Evolutionary conservation across 208 protist species (phyloP), one percentile per base, ranked within the genome.

Genomic region (Trypanosoma platydactyli): DNA sequence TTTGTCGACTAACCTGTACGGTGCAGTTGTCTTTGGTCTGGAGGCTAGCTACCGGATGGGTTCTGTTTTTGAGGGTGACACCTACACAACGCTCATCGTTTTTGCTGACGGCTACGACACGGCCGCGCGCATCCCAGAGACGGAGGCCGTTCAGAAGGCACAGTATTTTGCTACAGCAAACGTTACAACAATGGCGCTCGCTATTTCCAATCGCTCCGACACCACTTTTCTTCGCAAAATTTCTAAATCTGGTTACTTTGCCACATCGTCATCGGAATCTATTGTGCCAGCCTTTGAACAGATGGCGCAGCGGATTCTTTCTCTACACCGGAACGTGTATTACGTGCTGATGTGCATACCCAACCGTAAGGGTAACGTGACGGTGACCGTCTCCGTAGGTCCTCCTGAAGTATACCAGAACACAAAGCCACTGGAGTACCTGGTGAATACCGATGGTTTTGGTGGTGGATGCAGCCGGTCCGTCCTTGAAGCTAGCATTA

Each of bases 361-460:
- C 20, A 58, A 11, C 13, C 62, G 62, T 18, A 67, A 49, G 27
- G 38, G 52, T 0, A 51, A 67, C 38, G 22, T 67, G 38, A 59
- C 30, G 25, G 38, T 67, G 30, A 49, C 49, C 7, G 50, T 67
- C 22, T 67, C 33, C 13, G 15, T 49, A 22, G 40, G 38, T 18
- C 48, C 50, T 7, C 15, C 48, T 40, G 51, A 49, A 20, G 30
- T 45, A 16, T 67, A 38, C 54, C 30, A 15, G 33, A 57, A 53
- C 30, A 13, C 49, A 3, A 3, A 35, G 4, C 51, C 62, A 13
- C 40, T 58, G 40, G 22, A 51, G 20, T 56, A 51, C 38, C 29
- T 29, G 24, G 25, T 67, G n/a, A 35, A 58, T n/a, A 67, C 38
- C n/a, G 35, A 56, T 51, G 62, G 20, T 22, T 67, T 67, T 67